Evolutionary conservation across 495 filamentous ascomycete species (phyloP).

Genomic region (Aspergillus homomorphus): DNA sequence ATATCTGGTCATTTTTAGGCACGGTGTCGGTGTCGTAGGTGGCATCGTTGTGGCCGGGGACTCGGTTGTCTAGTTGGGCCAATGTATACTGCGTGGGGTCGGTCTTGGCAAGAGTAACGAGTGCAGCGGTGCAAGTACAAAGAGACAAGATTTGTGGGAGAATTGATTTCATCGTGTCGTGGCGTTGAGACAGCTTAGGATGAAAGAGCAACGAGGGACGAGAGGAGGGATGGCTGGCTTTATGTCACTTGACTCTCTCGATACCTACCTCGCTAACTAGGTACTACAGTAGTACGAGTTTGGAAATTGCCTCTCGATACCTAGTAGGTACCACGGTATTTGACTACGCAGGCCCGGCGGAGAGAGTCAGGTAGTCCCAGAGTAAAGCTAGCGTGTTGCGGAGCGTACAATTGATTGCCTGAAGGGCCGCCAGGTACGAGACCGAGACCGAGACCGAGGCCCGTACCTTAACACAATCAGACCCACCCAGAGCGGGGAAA

Average conservation of each 20-base stretch:
- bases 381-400: too few relatives aligned
- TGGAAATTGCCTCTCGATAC: too few relatives aligned
- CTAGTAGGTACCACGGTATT: too few relatives aligned
- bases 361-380: too few relatives aligned
- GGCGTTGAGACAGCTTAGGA: not conserved
- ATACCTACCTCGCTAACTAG: too few relatives aligned
- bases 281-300: too few relatives aligned
- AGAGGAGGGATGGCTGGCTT: not conserved
- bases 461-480: too few relatives aligned
- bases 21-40: constrained; percentile 14
- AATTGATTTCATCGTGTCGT: constrained; percentile 13
- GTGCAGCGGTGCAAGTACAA: constrained; percentile 7
- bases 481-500: too few relatives aligned
- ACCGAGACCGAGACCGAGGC: too few relatives aligned
- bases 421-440: too few relatives aligned
- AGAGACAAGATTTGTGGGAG: constrained; percentile 12
- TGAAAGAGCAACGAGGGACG: not conserved
- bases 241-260: not conserved
- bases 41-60: constrained; percentile 13
- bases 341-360: too few relatives aligned
- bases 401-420: too few relatives aligned
- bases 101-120: constrained; percentile 2
- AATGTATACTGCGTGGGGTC: constrained; percentile 9
- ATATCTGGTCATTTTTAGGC: constrained; percentile 8
- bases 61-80: not conserved